A percentile compares a stretch with the other conserved stretches of the same genome.
Conservation (phyloP, 2,329 filamentous ascomycete genomes). For the Diaporthe aspalathi region DNA sequence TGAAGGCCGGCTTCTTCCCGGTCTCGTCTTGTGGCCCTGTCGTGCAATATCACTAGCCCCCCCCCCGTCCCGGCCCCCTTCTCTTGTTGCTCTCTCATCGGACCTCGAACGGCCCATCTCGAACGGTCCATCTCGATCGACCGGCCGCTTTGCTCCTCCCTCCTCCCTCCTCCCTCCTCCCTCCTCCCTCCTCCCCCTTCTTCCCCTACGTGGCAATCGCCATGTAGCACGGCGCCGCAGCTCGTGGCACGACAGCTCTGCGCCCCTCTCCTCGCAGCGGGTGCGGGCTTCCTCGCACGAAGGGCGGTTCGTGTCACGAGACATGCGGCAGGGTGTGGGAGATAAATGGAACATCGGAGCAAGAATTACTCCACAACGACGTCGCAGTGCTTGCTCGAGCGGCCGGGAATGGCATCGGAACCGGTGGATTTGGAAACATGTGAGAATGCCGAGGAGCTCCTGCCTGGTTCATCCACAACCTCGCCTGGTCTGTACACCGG, state of each 20-base stretch:
- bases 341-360: background rate
- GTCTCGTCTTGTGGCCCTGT: conserved; percentile 8
- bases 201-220: background rate
- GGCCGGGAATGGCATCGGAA: background rate
- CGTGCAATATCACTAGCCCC: background rate
- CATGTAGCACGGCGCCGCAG: conserved; percentile 6
- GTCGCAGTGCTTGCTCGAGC: conserved; percentile 1
- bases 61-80: background rate
- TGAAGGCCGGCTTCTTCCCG: background rate
- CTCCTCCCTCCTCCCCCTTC: background rate
- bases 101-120: background rate
- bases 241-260: conserved; percentile 17
- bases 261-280: conserved; percentile 4
- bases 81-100: background rate
- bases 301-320: background rate
- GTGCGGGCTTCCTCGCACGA: background rate
- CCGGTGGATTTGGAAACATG: background rate
- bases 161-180: background rate
- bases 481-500: background rate
- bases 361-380: background rate
- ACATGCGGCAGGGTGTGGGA: background rate
- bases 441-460: background rate
- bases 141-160: background rate
- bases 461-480: background rate
- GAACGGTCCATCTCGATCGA: conserved; percentile 7